These are phyloP conservation scores for Paramecium pentaurelia DNA, from an alignment of 73 alveolate species.

Conservation along the genomic window DNA sequence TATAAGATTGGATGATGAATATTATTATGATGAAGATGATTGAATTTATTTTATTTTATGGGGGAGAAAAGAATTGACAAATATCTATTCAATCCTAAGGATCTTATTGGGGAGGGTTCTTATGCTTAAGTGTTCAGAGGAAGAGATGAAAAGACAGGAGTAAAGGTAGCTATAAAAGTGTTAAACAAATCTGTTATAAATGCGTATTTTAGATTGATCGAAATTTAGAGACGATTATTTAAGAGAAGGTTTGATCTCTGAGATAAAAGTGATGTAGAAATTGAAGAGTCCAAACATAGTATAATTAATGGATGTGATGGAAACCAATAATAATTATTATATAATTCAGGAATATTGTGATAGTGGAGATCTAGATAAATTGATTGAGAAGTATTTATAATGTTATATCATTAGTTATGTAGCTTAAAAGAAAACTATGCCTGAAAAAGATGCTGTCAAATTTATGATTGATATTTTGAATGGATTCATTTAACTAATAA, in stretches of 20 bases:
- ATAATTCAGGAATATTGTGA: constrained; percentile 60
- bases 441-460: constrained; percentile 55
- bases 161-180: constrained; percentile 58
- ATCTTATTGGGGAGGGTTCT: constrained; percentile 55
- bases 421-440: not conserved
- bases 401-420: not conserved
- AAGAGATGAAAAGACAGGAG: constrained; percentile 57
- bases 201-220: constrained; percentile 20
- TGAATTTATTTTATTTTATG: constrained; percentile 19
- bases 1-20: not conserved
- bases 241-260: constrained; percentile 54
- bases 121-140: constrained; percentile 61
- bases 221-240: constrained; percentile 49
- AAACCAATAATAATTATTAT: constrained; percentile 54
- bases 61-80: constrained; percentile 45
- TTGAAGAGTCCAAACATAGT: constrained; percentile 52
- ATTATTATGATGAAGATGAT: not conserved
- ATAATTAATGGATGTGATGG: constrained; percentile 51
- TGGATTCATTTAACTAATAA: constrained; percentile 52
- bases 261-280: constrained; percentile 55
- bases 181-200: constrained; percentile 39
- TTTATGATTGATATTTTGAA: constrained; percentile 49
- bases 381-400: not conserved
- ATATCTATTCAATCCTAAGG: constrained; percentile 40
- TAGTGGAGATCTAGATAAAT: constrained; percentile 51